These are phyloP conservation scores for Cercospora zeina DNA, from an alignment of 2,329 filamentous ascomycete species.

Conservation along the genomic window DNA sequence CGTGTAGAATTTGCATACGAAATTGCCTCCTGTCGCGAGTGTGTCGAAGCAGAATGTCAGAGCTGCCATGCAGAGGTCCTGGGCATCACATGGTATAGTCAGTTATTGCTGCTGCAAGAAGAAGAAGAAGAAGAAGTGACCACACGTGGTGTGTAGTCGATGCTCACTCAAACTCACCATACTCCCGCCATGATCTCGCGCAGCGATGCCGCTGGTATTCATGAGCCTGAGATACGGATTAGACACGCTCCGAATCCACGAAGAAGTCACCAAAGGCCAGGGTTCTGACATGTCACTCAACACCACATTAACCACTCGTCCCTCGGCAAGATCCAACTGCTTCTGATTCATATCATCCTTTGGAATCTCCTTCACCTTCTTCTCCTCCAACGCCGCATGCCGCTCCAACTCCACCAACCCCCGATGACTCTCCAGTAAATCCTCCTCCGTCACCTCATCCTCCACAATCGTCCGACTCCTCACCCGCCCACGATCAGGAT, in stretches of 20 bases:
- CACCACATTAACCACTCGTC: constrained; percentile 80
- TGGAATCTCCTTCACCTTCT: constrained; percentile 12
- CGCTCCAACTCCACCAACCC: constrained; percentile 70
- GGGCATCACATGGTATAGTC: neutral
- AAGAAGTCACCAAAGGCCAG: constrained; percentile 79
- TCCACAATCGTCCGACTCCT: constrained; percentile 34
- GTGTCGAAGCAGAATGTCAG: constrained; percentile 83
- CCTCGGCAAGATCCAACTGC: constrained; percentile 37
- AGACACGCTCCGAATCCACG: constrained; percentile 86
- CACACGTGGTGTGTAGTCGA: too few relatives aligned
- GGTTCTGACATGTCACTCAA: constrained; percentile 99
- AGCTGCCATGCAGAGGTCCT: constrained; percentile 90
- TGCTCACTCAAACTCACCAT: constrained; percentile 65
- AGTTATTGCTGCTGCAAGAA: neutral
- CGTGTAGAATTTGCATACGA: constrained; percentile 97
- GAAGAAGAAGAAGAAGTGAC: too few relatives aligned
- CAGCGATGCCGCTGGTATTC: constrained; percentile 89
- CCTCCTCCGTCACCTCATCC: constrained; percentile 42
- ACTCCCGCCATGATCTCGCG: constrained; percentile 86
- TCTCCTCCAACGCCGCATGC: constrained; percentile 38
- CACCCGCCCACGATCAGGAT: constrained; percentile 60
- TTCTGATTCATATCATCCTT: constrained; percentile 30
- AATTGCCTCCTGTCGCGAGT: constrained; percentile 77
- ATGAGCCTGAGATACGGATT: constrained; percentile 97
- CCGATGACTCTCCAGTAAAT: constrained; percentile 46